Evolutionary conservation across 352 stramenopile species (phyloP).

Genomic region (Globisporangium viniferum): DNA sequence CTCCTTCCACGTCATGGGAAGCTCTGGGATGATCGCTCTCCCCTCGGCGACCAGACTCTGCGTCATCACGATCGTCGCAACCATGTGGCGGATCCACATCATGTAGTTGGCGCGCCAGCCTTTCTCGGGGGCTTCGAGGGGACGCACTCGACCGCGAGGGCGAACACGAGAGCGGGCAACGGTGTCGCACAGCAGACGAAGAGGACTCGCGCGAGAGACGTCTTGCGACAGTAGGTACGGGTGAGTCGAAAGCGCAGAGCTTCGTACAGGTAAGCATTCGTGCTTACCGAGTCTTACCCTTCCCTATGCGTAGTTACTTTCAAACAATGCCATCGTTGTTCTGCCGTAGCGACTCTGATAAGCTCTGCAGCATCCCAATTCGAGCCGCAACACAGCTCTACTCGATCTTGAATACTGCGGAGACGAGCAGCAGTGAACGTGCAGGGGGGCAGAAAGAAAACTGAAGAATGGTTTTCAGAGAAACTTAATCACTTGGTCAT

Average conservation of each 20-base stretch:
- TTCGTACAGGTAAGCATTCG: neutral
- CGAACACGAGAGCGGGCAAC: neutral
- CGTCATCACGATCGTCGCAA: neutral
- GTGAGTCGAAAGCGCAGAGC: neutral
- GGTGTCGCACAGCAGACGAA: no score
- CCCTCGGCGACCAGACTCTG: neutral
- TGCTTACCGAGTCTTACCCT: neutral
- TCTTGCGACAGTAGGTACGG: neutral
- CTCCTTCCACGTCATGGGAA: neutral
- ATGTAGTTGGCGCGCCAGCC: constrained; percentile 2
- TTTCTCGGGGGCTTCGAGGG: neutral
- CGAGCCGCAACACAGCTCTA: no score
- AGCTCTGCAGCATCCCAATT: no score
- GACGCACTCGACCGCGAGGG: neutral
- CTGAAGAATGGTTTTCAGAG: no score
- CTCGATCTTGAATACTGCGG: no score
- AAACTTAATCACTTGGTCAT: no score
- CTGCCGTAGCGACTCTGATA: no score
- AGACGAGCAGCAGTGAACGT: no score
- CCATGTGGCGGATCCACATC: neutral
- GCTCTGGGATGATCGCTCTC: neutral
- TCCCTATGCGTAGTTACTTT: no score
- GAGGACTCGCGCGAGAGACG: no score
- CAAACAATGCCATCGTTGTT: no score
- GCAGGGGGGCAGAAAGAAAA: no score